Conservation (phyloP, 1,284 basidiomycete species). For the Ustilago cynodontis region DNA sequence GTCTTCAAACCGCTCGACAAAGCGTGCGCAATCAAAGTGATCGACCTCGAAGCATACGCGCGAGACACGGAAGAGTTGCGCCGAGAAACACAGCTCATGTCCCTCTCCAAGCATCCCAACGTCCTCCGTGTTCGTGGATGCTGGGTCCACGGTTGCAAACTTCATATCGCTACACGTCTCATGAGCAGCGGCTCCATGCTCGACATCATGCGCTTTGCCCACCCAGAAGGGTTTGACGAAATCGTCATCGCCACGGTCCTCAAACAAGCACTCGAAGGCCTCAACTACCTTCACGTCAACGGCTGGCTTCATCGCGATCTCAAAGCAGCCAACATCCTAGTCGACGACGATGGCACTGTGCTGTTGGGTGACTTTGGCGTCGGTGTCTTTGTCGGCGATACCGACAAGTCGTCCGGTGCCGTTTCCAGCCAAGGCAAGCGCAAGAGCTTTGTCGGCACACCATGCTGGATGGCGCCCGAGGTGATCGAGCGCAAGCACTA, state of each 20-base stretch:
- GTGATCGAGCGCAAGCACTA: constrained; percentile 85
- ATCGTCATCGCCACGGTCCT: constrained; percentile 85
- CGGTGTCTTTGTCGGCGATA: constrained; percentile 80
- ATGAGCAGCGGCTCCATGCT: constrained; percentile 89
- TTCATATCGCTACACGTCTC: constrained; percentile 86
- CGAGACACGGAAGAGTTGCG: constrained; percentile 73
- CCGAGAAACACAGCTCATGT: constrained; percentile 90
- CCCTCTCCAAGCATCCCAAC: constrained; percentile 90
- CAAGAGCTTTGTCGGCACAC: constrained; percentile 91
- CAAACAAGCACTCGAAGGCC: constrained; percentile 82
- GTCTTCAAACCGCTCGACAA: constrained; percentile 74
- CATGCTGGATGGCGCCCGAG: constrained; percentile 95
- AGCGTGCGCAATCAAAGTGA: constrained; percentile 85
- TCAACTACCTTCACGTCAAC: constrained; percentile 89
- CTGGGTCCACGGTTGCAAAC: constrained; percentile 85
- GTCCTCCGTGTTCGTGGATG: constrained; percentile 88
- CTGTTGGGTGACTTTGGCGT: constrained; percentile 89
- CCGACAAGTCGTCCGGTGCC: constrained; percentile 32
- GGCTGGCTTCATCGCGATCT: constrained; percentile 86
- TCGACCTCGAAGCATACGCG: constrained; percentile 81
- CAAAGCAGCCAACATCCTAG: constrained; percentile 87
- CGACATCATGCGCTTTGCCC: constrained; percentile 85
- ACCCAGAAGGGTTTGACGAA: constrained; percentile 87
- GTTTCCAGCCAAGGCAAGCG: constrained; percentile 72
- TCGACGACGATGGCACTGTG: constrained; percentile 78